These are phyloP conservation scores for Mercurialis annua DNA, from an alignment of 345 rosid species.

Conservation along the genomic window DNA sequence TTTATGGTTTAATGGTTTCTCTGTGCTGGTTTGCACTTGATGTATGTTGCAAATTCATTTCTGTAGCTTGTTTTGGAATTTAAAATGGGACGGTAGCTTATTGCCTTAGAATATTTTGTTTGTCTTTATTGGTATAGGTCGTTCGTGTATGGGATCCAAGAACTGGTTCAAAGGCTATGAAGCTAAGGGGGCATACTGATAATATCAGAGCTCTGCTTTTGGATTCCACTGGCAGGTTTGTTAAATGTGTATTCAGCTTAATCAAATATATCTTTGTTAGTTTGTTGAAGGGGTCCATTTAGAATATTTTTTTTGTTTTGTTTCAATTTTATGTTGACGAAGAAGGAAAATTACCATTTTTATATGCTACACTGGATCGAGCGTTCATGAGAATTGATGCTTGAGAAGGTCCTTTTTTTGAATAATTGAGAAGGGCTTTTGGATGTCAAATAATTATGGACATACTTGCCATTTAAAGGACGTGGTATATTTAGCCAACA, in stretches of 20 bases:
- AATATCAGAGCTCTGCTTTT: constrained; percentile 87
- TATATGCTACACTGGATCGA: not conserved
- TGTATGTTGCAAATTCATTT: not conserved
- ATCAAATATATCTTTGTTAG: not conserved
- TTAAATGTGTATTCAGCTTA: constrained; percentile 11
- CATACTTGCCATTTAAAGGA: not conserved
- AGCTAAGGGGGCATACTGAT: constrained; percentile 94
- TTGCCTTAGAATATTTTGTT: not conserved
- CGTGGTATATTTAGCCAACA: not conserved
- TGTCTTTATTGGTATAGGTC: constrained; percentile 48
- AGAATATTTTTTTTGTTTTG: not conserved
- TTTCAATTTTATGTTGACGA: not conserved
- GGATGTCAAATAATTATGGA: not conserved
- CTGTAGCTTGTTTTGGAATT: constrained; percentile 6
- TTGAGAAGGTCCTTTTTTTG: not conserved
- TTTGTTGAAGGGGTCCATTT: too few relatives aligned
- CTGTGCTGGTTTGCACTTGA: not conserved
- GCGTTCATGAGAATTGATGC: too few relatives aligned
- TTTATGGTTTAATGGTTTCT: not conserved
- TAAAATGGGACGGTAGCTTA: constrained; percentile 2
- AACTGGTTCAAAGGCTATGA: constrained; percentile 92
- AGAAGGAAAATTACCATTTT: not conserved
- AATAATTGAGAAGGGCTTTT: not conserved
- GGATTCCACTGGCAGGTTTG: constrained; percentile 91
- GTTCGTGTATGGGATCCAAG: constrained; percentile 99